Evolutionary conservation across 2,329 filamentous ascomycete species (phyloP).

Genomic region (Botrytis sinoallii): DNA sequence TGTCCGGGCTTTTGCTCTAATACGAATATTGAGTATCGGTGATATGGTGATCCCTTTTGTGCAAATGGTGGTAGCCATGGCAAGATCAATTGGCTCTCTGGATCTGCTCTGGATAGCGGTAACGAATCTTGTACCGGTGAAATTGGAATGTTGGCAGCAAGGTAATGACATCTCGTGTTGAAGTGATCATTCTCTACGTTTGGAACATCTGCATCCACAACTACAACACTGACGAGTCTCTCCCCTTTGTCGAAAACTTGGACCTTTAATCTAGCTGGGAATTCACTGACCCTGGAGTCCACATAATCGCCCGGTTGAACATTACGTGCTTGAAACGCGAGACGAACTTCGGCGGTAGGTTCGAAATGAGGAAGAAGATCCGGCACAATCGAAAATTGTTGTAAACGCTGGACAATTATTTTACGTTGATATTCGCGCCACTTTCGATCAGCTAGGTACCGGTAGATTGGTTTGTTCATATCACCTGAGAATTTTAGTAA

Average conservation of each 20-base stretch:
- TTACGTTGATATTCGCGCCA: slow-evolving; percentile 82
- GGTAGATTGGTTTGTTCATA: slow-evolving; percentile 95
- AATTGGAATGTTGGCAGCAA: slow-evolving; percentile 71
- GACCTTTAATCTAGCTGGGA: slow-evolving; percentile 70
- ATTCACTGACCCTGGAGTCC: slow-evolving; percentile 69
- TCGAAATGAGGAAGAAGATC: slow-evolving; percentile 82
- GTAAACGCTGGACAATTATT: slow-evolving; percentile 79
- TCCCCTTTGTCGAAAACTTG: slow-evolving; percentile 82
- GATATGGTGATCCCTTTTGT: slow-evolving; percentile 88
- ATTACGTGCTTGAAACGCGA: slow-evolving; percentile 71
- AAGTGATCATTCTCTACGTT: slow-evolving; percentile 72
- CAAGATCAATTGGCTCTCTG: slow-evolving; percentile 61
- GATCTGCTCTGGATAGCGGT: slow-evolving; percentile 59
- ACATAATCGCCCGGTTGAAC: slow-evolving; percentile 77
- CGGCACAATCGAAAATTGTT: slow-evolving; percentile 82
- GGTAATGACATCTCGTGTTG: slow-evolving; percentile 78
- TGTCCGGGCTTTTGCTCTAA: slow-evolving; percentile 70
- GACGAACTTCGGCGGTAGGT: slow-evolving; percentile 72
- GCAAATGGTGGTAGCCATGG: slow-evolving; percentile 85
- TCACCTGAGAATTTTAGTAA: slow-evolving; percentile 59
- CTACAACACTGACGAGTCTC: slow-evolving; percentile 77
- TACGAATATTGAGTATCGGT: slow-evolving; percentile 80
- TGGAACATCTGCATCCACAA: slow-evolving; percentile 89
- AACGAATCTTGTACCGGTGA: slow-evolving; percentile 59
- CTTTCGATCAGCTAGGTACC: slow-evolving; percentile 79